Percentiles rank a stretch among this genome's conserved stretches.
phyloP scores from a whole-genome alignment of 2,329 filamentous ascomycete species.

The Ophiocordyceps camponoti-saundersi region DNA sequence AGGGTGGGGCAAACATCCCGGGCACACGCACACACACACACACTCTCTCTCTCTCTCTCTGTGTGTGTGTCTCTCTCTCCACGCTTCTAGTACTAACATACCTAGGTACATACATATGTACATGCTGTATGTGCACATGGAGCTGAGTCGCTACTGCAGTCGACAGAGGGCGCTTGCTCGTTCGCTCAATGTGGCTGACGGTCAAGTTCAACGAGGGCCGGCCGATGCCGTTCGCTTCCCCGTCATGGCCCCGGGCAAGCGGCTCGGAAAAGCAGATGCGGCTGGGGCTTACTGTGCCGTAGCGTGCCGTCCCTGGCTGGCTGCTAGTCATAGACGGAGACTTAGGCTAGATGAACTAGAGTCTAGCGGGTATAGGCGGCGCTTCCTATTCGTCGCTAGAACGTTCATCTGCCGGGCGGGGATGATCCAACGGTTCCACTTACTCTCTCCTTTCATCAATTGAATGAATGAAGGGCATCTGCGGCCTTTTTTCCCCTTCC shows the following conservation, averaged over 20 bases:
- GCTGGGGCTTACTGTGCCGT: neutral
- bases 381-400: neutral
- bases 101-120: too few species aligned
- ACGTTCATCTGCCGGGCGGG: neutral
- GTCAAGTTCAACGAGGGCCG: neutral
- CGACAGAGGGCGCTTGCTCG: too few species aligned
- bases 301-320: neutral
- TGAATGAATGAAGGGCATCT: neutral
- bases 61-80: too few species aligned
- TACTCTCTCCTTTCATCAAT: neutral
- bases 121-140: too few species aligned
- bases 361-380: neutral
- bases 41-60: too few species aligned
- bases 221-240: neutral
- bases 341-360: neutral
- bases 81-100: too few species aligned
- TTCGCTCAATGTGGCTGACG: neutral
- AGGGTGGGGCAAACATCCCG: too few species aligned
- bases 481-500: neutral
- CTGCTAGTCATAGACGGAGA: neutral
- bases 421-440: neutral
- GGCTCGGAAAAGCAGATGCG: neutral
- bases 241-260: neutral
- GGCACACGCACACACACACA: too few species aligned
- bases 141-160: too few species aligned